A percentile compares a stretch with the other conserved stretches of the same genome.
phyloP scores from a whole-genome alignment of 129 eudicot genomes.

The Lonicera japonica region DNA sequence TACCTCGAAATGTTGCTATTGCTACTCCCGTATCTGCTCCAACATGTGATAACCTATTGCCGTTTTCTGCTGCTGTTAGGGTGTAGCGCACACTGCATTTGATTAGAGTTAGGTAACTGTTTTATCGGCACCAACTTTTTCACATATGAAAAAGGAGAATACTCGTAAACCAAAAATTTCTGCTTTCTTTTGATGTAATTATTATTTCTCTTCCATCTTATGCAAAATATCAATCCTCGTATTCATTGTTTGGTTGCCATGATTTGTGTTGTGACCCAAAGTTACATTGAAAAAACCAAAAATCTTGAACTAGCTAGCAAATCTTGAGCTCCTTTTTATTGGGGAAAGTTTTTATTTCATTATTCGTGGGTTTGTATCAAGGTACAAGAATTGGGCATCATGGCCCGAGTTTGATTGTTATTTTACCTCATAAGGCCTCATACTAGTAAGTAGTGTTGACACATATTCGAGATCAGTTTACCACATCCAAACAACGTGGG shows the following conservation, averaged over 20 bases:
- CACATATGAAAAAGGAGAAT: not conserved
- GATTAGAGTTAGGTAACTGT: not conserved
- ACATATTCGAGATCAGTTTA: too few species aligned
- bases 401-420: too few species aligned
- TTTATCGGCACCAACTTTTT: not conserved
- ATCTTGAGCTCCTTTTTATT: too few species aligned
- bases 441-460: too few species aligned
- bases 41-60: constrained; percentile 8
- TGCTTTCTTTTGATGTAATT: not conserved
- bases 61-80: constrained; percentile 3
- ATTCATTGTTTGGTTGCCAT: not conserved
- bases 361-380: too few species aligned
- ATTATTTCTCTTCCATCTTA: not conserved
- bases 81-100: not conserved
- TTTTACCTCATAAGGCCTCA: too few species aligned
- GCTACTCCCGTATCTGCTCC: not conserved
- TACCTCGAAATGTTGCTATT: constrained; percentile 1
- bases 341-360: too few species aligned
- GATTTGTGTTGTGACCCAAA: not conserved
- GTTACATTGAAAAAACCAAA: too few species aligned
- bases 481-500: too few species aligned
- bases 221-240: not conserved
- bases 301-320: too few species aligned
- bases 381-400: too few species aligned
- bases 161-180: not conserved